phyloP scores from a whole-genome alignment of 129 eudicot genomes.

The Gnaphalium uliginosum region DNA sequence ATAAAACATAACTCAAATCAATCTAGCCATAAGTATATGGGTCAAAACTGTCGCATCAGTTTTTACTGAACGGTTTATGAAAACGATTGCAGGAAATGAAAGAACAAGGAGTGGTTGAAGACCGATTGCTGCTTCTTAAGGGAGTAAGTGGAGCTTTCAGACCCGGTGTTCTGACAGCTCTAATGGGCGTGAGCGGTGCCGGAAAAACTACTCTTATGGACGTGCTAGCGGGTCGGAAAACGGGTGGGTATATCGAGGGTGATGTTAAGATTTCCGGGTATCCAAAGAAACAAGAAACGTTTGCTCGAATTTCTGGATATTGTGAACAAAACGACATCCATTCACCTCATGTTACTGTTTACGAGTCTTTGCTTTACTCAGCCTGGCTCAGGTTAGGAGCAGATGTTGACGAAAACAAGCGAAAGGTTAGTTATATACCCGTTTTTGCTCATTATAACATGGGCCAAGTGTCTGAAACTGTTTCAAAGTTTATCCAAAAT shows the following conservation, averaged over 20 bases:
- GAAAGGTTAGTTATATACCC: conserved; percentile 53
- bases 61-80: conserved; percentile 17
- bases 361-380: conserved; percentile 75
- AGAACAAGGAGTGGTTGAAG: conserved; percentile 62
- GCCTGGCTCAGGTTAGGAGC: conserved; percentile 79
- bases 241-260: conserved; percentile 83
- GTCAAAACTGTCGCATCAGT: background rate
- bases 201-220: conserved; percentile 97
- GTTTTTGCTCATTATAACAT: background rate
- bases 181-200: conserved; percentile 97
- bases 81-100: conserved; percentile 71
- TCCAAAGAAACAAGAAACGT: conserved; percentile 81
- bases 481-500: background rate
- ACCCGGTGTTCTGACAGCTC: conserved; percentile 89
- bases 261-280: conserved; percentile 67
- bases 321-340: conserved; percentile 94
- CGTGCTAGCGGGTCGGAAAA: conserved; percentile 84
- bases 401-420: conserved; percentile 56
- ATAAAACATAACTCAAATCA: background rate
- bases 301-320: conserved; percentile 85
- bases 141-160: conserved; percentile 83
- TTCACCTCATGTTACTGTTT: conserved; percentile 82
- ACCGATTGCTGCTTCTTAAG: conserved; percentile 63
- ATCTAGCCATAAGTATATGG: background rate
- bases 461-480: background rate